phyloP scores from a whole-genome alignment of 2,329 filamentous ascomycete genomes.

The Venturia nashicola region DNA sequence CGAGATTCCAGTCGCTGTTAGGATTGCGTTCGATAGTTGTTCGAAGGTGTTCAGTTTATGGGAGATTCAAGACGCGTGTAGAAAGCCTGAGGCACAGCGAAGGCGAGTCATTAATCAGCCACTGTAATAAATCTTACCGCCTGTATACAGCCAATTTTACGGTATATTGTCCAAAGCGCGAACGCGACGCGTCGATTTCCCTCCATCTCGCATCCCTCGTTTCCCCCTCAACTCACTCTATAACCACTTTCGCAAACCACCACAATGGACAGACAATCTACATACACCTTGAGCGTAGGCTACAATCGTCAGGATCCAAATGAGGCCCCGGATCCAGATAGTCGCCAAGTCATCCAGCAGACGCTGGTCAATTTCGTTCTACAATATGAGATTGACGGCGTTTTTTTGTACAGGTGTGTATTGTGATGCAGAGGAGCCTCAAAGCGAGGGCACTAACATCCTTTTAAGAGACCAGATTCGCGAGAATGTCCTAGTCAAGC shows the following conservation, averaged over 20 bases:
- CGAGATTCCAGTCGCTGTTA: constrained; percentile 33
- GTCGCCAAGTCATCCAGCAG: constrained; percentile 53
- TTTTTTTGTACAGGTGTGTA: constrained; percentile 78
- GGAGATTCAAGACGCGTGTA: too few species aligned
- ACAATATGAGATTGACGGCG: constrained; percentile 85
- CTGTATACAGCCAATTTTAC: background rate
- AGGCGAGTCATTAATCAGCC: too few species aligned
- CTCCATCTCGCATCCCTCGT: background rate
- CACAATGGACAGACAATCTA: constrained; percentile 10
- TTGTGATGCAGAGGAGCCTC: constrained; percentile 8
- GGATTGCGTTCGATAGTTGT: constrained; percentile 13
- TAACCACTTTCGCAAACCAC: background rate
- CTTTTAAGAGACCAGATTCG: constrained; percentile 71
- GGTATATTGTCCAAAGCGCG: background rate
- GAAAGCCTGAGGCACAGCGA: too few species aligned
- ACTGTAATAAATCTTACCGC: background rate
- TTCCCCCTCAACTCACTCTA: background rate
- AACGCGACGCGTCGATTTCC: background rate
- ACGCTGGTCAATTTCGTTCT: constrained; percentile 85
- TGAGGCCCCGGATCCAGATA: constrained; percentile 57
- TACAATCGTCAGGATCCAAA: constrained; percentile 40
- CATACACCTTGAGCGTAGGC: constrained; percentile 9
- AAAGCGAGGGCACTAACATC: constrained; percentile 17
- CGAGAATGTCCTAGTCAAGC: constrained; percentile 87
- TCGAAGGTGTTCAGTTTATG: too few species aligned